Evolutionary conservation across 2,329 filamentous ascomycete genomes (phyloP).

Genomic region (Verticillium albo-atrum): DNA sequence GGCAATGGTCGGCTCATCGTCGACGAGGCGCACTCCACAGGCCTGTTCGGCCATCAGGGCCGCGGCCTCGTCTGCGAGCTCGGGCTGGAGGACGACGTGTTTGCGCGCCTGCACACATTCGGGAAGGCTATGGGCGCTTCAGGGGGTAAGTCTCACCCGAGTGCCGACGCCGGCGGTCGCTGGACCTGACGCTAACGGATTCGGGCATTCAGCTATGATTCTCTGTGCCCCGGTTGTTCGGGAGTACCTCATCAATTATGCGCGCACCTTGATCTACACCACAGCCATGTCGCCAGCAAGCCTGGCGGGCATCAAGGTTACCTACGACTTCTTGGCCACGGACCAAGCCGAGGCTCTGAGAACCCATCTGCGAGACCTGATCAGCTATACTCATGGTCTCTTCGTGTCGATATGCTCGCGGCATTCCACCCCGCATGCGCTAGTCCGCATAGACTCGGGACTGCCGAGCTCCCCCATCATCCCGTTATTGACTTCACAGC

Average conservation of each 20-base stretch:
- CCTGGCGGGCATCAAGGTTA: slow-evolving; percentile 52
- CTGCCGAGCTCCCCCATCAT: slow-evolving; percentile 58
- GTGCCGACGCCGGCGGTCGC: not conserved
- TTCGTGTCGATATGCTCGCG: slow-evolving; percentile 31
- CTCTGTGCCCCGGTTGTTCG: slow-evolving; percentile 57
- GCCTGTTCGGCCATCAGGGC: slow-evolving; percentile 51
- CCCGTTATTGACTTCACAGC: slow-evolving; percentile 52
- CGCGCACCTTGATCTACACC: slow-evolving; percentile 70
- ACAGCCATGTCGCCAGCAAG: slow-evolving; percentile 62
- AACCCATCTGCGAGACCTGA: slow-evolving; percentile 38
- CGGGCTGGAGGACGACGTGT: slow-evolving; percentile 51
- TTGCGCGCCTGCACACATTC: slow-evolving; percentile 59
- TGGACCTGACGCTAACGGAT: not conserved
- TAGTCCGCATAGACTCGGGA: slow-evolving; percentile 28
- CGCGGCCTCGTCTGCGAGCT: slow-evolving; percentile 54
- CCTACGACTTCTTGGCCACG: slow-evolving; percentile 50
- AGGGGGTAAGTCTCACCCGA: slow-evolving; percentile 50
- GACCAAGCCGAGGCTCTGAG: slow-evolving; percentile 38
- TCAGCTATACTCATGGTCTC: slow-evolving; percentile 36
- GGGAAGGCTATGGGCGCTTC: slow-evolving; percentile 65
- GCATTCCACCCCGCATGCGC: slow-evolving; percentile 10
- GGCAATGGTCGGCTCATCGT: slow-evolving; percentile 60
- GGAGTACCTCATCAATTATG: slow-evolving; percentile 70
- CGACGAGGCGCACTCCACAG: slow-evolving; percentile 65
- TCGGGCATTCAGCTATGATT: slow-evolving; percentile 37